Conservation (phyloP, 2,329 filamentous ascomycete genomes). For the Gnomoniopsis smithogilvyi region DNA sequence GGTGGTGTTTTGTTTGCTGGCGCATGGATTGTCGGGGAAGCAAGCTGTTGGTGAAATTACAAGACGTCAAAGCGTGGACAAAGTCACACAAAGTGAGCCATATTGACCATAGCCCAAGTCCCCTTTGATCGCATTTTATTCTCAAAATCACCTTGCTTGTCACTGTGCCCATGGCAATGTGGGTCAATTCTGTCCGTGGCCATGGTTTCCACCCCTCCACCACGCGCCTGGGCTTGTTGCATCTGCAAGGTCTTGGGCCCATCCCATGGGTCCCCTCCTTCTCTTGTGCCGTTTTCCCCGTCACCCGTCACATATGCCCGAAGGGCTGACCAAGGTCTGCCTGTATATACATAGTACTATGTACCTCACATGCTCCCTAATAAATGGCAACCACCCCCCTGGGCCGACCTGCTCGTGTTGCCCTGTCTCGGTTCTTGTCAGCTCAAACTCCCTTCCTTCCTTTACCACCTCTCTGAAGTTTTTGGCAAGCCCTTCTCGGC, state of each 20-base stretch:
- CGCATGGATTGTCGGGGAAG: not conserved
- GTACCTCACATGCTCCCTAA: constrained; percentile 2
- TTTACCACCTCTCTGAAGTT: constrained; percentile 4
- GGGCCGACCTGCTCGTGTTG: not conserved
- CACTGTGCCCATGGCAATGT: not conserved
- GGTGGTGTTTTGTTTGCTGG: not conserved
- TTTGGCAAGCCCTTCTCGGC: not conserved
- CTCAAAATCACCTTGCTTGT: not conserved
- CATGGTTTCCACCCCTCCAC: not conserved
- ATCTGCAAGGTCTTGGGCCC: constrained; percentile 4
- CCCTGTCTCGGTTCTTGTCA: not conserved
- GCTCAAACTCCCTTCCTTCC: not conserved
- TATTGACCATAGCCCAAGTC: not conserved
- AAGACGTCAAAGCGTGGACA: not conserved
- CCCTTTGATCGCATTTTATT: not conserved
- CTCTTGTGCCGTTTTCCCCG: constrained; percentile 3
- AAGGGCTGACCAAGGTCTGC: constrained; percentile 3
- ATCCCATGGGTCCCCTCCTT: not conserved
- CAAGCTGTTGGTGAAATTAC: not conserved
- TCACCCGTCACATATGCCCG: not conserved
- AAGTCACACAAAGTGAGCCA: not conserved
- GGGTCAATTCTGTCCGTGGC: not conserved
- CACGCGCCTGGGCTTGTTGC: not conserved
- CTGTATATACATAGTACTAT: too few relatives aligned
- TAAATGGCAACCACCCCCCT: constrained; percentile 11